phyloP scores from a whole-genome alignment of 208 protist genomes.

The Leishmania martiniquensis region DNA sequence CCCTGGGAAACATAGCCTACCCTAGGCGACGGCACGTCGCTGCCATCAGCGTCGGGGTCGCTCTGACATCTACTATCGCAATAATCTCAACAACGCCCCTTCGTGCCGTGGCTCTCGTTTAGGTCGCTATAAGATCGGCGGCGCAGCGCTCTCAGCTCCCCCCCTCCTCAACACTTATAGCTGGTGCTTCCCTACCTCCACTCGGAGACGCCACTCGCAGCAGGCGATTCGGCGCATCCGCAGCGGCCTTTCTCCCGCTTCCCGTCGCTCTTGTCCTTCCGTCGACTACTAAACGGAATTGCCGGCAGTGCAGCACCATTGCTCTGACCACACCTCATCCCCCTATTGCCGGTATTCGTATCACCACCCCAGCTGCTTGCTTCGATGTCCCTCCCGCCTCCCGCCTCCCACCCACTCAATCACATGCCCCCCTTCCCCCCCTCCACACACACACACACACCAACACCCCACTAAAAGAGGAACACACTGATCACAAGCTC shows the following conservation, averaged over 20 bases:
- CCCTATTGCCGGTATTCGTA: not conserved
- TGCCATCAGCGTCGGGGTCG: not conserved
- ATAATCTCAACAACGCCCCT: not conserved
- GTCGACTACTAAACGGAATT: not conserved
- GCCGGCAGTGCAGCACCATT: not conserved
- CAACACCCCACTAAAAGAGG: no score
- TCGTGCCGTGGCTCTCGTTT: not conserved
- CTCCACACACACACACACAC: not conserved
- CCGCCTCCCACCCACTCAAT: not conserved
- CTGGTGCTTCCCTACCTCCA: not conserved
- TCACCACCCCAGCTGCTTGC: not conserved
- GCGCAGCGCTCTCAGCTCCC: not conserved
- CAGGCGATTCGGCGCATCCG: not conserved
- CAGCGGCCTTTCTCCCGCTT: not conserved
- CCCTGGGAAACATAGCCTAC: constrained; percentile 7
- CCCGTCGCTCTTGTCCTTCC: not conserved
- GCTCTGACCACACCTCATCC: not conserved
- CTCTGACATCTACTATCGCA: not conserved
- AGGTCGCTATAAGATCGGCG: not conserved
- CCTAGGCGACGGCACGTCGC: not conserved
- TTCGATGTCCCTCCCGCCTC: not conserved
- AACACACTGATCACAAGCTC: not conserved
- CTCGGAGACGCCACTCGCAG: not conserved
- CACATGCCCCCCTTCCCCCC: not conserved
- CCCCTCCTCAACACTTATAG: not conserved